phyloP scores from a whole-genome alignment of 352 stramenopile genomes.

The Phytophthora citrophthora region DNA sequence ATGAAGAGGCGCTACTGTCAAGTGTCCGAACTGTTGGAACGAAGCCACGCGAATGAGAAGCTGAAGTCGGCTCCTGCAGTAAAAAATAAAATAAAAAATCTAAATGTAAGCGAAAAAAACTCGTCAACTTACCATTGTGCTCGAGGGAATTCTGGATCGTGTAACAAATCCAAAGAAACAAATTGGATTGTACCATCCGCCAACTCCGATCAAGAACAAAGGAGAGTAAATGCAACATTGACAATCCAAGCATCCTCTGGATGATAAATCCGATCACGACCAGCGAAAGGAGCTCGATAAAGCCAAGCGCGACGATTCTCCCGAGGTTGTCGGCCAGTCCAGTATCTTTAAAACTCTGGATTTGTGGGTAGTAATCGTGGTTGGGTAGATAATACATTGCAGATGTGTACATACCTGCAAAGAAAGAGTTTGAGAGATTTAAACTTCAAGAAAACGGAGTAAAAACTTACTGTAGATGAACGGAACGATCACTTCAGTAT shows the following conservation, averaged over 20 bases:
- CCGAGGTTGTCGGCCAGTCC: conserved; percentile 22
- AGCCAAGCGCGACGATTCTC: conserved; percentile 35
- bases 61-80: conserved; percentile 9
- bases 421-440: background rate
- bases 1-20: conserved; percentile 12
- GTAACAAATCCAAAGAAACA: conserved; percentile 21
- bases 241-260: conserved; percentile 27
- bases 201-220: conserved; percentile 46
- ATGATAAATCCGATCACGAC: conserved; percentile 23
- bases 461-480: conserved; percentile 42
- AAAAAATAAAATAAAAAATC: background rate
- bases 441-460: background rate
- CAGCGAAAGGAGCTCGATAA: conserved; percentile 37
- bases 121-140: conserved; percentile 3
- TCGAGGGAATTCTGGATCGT: conserved; percentile 12
- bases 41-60: conserved; percentile 25
- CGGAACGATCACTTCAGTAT: conserved; percentile 45
- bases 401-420: conserved; percentile 28
- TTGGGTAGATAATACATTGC: conserved; percentile 44
- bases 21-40: background rate
- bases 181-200: conserved; percentile 9
- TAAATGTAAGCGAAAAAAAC: background rate
- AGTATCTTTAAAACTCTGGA: conserved; percentile 15
- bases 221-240: conserved; percentile 32
- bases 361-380: conserved; percentile 37